Conservation (phyloP, 371 early-diverging fungal genomes). For the Catenaria anguillulae region DNA sequence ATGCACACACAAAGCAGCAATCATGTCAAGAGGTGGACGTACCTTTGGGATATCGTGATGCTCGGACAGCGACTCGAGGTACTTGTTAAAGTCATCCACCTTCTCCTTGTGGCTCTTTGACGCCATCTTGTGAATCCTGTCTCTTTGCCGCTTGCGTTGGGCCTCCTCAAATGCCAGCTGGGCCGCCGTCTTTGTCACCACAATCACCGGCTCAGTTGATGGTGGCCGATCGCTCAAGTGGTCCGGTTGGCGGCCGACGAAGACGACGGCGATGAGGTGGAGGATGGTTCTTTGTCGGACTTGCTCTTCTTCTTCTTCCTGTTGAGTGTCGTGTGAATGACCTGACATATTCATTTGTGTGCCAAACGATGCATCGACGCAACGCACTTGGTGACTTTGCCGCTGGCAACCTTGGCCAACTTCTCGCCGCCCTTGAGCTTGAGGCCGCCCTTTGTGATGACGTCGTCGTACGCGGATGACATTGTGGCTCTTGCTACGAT, state of each 20-base stretch:
- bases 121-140: slow-evolving; percentile 23
- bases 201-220: neutral
- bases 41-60: slow-evolving; percentile 47
- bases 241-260: neutral
- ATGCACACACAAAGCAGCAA: too few species aligned
- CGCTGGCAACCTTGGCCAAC: slow-evolving; percentile 6
- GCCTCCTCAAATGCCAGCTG: slow-evolving; percentile 32
- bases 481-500: too few species aligned
- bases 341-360: neutral
- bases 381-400: neutral
- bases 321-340: neutral
- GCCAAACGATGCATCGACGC: neutral
- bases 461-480: slow-evolving; percentile 9
- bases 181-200: slow-evolving; percentile 23
- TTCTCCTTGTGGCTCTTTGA: slow-evolving; percentile 41
- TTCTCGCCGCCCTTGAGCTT: slow-evolving; percentile 11
- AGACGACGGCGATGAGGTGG: neutral
- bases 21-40: too few species aligned
- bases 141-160: slow-evolving; percentile 23
- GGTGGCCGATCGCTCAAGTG: neutral
- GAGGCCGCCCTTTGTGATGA: slow-evolving; percentile 13
- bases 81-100: slow-evolving; percentile 40
- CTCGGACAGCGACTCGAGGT: slow-evolving; percentile 33
- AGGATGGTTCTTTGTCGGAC: slow-evolving; percentile 11
- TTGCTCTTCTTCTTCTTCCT: slow-evolving; percentile 12